Evolutionary conservation across 768 basidiomycete species (phyloP).

Genomic region (Exidia glandulosa): DNA sequence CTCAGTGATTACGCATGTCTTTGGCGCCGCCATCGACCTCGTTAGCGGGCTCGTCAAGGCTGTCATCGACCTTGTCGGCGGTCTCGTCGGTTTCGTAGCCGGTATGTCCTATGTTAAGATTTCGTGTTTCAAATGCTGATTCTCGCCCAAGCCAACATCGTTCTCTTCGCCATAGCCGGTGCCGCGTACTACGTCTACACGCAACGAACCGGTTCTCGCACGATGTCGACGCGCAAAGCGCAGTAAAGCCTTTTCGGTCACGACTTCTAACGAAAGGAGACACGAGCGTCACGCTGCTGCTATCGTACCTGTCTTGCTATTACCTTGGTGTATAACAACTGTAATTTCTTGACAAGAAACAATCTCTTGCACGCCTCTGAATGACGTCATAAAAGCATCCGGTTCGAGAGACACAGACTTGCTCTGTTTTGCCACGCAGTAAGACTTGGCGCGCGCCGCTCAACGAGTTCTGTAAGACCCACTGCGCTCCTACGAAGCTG

Average conservation of each 20-base stretch:
- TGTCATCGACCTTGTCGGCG: background rate
- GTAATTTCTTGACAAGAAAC: background rate
- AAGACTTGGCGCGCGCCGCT: no score
- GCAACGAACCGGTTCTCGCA: background rate
- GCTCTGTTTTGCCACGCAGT: no score
- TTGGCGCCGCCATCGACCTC: background rate
- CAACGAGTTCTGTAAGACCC: no score
- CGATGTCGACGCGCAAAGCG: background rate
- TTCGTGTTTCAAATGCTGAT: background rate
- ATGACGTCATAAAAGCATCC: no score
- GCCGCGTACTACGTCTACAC: background rate
- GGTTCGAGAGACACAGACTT: no score
- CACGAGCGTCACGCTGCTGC: background rate
- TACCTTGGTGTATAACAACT: background rate
- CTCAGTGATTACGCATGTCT: background rate
- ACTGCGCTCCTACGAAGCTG: no score
- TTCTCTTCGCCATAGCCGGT: background rate
- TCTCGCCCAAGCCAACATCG: background rate
- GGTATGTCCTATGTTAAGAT: background rate
- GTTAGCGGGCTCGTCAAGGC: background rate
- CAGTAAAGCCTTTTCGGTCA: background rate
- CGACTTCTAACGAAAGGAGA: background rate
- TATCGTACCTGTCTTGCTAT: background rate
- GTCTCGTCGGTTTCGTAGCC: background rate
- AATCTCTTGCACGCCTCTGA: no score